phyloP scores from a whole-genome alignment of 257 asterid species.

The Solanum clarkiae region DNA sequence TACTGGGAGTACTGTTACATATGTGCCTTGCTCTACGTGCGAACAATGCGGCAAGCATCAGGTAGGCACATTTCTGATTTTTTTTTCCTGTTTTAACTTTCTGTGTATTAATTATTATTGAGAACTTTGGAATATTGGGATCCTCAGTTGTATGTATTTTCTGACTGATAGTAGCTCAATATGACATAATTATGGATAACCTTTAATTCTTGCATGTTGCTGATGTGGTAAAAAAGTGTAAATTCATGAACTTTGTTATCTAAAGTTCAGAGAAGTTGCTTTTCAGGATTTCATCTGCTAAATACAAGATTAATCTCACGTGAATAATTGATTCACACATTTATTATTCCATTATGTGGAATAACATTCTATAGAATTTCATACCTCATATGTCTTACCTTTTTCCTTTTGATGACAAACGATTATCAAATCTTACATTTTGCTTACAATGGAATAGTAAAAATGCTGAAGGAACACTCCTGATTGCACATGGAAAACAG shows the following conservation, averaged over 20 bases:
- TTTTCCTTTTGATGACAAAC: background rate
- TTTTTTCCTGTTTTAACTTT: background rate
- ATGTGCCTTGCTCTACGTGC: constrained; percentile 88
- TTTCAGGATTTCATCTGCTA: background rate
- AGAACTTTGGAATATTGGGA: background rate
- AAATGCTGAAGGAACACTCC: background rate
- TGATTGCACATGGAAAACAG: background rate
- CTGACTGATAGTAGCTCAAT: background rate
- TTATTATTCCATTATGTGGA: background rate
- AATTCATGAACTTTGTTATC: background rate
- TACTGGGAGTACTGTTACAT: constrained; percentile 95
- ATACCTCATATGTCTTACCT: background rate
- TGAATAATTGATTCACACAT: background rate
- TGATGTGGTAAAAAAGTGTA: background rate
- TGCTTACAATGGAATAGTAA: background rate
- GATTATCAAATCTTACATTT: background rate
- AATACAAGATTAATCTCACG: background rate
- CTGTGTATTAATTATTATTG: background rate
- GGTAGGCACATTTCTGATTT: constrained; percentile 24
- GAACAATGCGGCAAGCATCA: constrained; percentile 91
- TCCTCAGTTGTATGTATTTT: background rate
- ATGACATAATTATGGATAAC: background rate
- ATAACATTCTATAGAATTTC: background rate
- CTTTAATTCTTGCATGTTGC: background rate
- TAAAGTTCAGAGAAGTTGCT: background rate